Conservation (phyloP, 2,329 filamentous ascomycete species). For the Trichoderma brevicompactum region DNA sequence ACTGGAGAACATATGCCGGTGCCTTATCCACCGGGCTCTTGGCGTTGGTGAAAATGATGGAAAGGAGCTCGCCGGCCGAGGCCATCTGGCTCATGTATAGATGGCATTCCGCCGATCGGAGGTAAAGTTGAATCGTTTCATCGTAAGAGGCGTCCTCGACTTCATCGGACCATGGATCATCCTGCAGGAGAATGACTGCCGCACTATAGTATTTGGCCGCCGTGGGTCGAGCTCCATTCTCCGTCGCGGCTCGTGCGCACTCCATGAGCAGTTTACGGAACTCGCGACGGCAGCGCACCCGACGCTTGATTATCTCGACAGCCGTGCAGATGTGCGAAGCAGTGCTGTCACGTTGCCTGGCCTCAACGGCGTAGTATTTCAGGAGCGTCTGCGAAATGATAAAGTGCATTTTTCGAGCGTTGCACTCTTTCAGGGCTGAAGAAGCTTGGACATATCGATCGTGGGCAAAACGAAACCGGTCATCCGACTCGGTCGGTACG, state of each 20-base stretch:
- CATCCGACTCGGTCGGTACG: constrained; percentile 80
- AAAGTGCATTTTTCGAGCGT: constrained; percentile 83
- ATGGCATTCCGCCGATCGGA: constrained; percentile 80
- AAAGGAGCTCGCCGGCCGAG: constrained; percentile 69
- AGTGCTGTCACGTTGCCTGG: constrained; percentile 69
- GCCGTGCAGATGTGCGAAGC: constrained; percentile 82
- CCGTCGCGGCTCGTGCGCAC: constrained; percentile 76
- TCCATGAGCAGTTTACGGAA: constrained; percentile 79
- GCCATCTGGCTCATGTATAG: constrained; percentile 75
- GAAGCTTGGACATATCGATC: constrained; percentile 84
- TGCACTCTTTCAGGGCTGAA: constrained; percentile 68
- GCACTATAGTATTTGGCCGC: constrained; percentile 80
- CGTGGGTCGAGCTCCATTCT: constrained; percentile 81
- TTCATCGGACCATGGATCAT: constrained; percentile 74
- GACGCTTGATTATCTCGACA: constrained; percentile 72
- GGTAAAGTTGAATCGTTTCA: constrained; percentile 80
- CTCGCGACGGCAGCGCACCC: constrained; percentile 62
- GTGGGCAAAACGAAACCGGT: constrained; percentile 85
- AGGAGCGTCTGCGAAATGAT: constrained; percentile 81
- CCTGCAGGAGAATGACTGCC: constrained; percentile 78
- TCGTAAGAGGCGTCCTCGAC: constrained; percentile 77
- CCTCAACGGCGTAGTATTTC: constrained; percentile 67
- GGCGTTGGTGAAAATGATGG: constrained; percentile 71
- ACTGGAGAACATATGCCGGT: constrained; percentile 81
- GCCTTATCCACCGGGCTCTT: constrained; percentile 78